Base-by-base conservation (phyloP, 2,329 filamentous ascomycete genomes). In the Colletotrichum lindemuthianum region DNA sequence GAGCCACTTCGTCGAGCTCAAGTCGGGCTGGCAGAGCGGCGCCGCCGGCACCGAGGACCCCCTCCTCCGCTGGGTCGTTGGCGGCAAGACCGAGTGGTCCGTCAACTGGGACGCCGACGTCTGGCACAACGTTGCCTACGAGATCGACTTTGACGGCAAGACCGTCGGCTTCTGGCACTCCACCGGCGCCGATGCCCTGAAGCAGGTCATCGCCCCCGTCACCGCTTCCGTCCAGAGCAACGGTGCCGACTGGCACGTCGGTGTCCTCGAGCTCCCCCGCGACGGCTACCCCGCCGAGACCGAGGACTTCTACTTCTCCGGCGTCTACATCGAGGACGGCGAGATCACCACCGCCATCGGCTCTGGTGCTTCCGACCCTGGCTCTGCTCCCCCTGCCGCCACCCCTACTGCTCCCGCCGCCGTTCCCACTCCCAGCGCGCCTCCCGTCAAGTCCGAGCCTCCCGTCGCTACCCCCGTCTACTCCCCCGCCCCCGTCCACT, bases 51-150 rank as follows among this genome's bases (percentile, higher is more conserved):
- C 79, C 24, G 75, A 75, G 24, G 80, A 85, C 63, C 78, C 82
- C 39, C 82, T 84, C 69, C 81, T 92, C 67, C 84, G 87, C 69
- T 92, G 89, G 89, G 85, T 87, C 74, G 86, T 88, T 10, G 81
- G 82, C 65, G 84, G 88, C 12, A 77, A 83, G 69, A 84, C 82
- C 51, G 79, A 91, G 70, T 92, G 89, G 89, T 85, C 84, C 70
- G 81, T 82, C 2, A 80, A 85, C 66, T 88, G 90, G 75, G 81
- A 81, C 53, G 81, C 89, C 1, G 86, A 83, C 45, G 85, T 88
- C 13, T 92, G 90, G 90, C 90, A 92, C 75, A 93, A 93, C 73
- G 83, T 92, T 70, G 90, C 89, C 50, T 92, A 92, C 72, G 89
- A 88, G 74, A 91, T 92, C 65, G 85, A 92, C 78, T 93, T 92